Base-by-base conservation (phyloP, 768 basidiomycete species). In the Mycena latifolia region DNA sequence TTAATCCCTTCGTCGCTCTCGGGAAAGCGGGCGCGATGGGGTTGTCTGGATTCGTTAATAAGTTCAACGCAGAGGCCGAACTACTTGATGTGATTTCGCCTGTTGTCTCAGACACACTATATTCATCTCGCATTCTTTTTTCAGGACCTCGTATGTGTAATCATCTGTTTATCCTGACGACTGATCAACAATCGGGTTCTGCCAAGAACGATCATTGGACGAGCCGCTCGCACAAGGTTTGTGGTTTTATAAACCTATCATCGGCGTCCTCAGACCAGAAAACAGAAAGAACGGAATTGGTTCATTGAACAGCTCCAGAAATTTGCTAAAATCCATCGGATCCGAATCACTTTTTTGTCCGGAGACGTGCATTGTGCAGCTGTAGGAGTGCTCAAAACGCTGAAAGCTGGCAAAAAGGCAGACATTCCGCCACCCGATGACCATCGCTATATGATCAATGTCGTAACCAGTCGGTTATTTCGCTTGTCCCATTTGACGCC, bases 311-410 rank as follows among this genome's bases (percentile, higher is more conserved):
- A 91, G 73, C 83, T 94, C 68, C 97, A 98, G 76, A 80, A 83
- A 24, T 83, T 94, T 67, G 92, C 96, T 0, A 76, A 79, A 47
- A 76, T 78, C 52, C 89, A 87, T 76, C 82, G 85, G 28, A 76
- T 92, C 31, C 88, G 98, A 28, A 83, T 99, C n/a, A 86, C 90
- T 0, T 96, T 96, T 77, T 73, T 99, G 20, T 92, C 91, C 0
- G 98, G 98, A 5, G 96, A 99, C 75, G 97, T 98, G 17, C 97
- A 98, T 74, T 93, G 93, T 70, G 93, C 93, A 0, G 92, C 94
- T 1, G 93, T 95, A 0, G 93, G 92, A 2, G 77, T 90, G 3
- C 79, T 96, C 68, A 94, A 90, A 77, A 92, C 92, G 2, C 80
- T 91, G 46, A 82, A 80, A 62, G 75, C 72, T 3, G 90, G 88